Conservation (phyloP, 225 moss, liverwort and hornwort species). For the Neckera pumila region DNA sequence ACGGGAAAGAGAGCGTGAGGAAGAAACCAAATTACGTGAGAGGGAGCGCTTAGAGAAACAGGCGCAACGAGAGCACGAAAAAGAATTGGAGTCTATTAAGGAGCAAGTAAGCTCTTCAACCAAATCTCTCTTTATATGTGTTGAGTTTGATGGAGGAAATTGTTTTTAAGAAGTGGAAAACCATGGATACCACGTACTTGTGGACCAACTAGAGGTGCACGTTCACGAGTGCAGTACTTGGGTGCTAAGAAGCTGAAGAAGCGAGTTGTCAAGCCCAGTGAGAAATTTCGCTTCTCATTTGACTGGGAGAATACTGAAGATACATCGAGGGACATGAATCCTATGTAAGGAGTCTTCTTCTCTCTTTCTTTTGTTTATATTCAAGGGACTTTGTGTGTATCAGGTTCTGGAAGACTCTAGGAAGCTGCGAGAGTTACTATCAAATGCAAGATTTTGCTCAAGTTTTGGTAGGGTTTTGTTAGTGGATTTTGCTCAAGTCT, state of each 20-base stretch:
- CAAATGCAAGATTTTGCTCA: neutral
- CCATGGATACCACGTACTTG: neutral
- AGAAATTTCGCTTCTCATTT: conserved; percentile 97
- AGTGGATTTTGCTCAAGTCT: neutral
- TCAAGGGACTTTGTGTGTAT: neutral
- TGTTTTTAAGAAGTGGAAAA: neutral
- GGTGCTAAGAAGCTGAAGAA: conserved; percentile 99
- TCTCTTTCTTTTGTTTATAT: neutral
- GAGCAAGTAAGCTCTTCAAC: conserved; percentile 58
- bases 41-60: conserved; percentile 89
- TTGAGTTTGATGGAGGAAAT: neutral
- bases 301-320: conserved; percentile 99
- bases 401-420: neutral
- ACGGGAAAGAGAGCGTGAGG: conserved; percentile 93
- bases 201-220: neutral
- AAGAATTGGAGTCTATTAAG: conserved; percentile 94
- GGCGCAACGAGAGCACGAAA: conserved; percentile 77
- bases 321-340: conserved; percentile 67
- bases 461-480: neutral
- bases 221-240: conserved; percentile 63
- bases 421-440: neutral
- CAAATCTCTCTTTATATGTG: neutral
- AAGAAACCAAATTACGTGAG: conserved; percentile 85
- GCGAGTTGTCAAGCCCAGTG: conserved; percentile 95
- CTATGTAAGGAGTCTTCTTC: conserved; percentile 14